Conservation (phyloP, 2,329 filamentous ascomycete genomes). For the Onygena corvina region DNA sequence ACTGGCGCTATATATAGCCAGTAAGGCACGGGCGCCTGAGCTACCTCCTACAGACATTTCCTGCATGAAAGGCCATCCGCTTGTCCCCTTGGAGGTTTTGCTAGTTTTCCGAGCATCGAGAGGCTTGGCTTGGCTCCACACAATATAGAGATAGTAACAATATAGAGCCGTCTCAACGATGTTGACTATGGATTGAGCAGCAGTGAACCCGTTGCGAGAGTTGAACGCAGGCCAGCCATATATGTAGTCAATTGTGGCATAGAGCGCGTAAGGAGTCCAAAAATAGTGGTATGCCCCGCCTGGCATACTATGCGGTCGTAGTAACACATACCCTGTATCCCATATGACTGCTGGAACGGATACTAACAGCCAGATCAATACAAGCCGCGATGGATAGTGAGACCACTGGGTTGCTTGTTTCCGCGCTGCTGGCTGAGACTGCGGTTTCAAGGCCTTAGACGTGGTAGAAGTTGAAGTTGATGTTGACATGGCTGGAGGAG, state of each 20-base stretch:
- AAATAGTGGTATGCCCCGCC: constrained; percentile 60
- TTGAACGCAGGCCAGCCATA: constrained; percentile 68
- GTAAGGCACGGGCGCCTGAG: constrained; percentile 42
- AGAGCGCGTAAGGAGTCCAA: constrained; percentile 67
- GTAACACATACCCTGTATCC: constrained; percentile 68
- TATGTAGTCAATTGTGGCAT: constrained; percentile 65
- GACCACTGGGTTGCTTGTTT: constrained; percentile 32
- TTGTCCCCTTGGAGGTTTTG: constrained; percentile 13
- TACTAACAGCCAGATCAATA: constrained; percentile 59
- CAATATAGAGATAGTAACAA: constrained; percentile 46
- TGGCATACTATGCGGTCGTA: constrained; percentile 70
- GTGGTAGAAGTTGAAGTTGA: constrained; percentile 18
- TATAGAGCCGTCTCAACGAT: constrained; percentile 56
- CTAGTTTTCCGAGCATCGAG: constrained; percentile 12
- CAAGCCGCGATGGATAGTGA: constrained; percentile 48
- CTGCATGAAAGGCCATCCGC: neutral
- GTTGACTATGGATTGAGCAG: constrained; percentile 60
- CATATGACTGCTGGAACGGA: constrained; percentile 69
- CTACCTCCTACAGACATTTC: constrained; percentile 42
- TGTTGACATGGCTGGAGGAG: constrained; percentile 25
- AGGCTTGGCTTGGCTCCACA: constrained; percentile 35
- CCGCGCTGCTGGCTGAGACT: constrained; percentile 16
- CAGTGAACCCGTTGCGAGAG: constrained; percentile 59
- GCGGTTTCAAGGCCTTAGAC: constrained; percentile 18
- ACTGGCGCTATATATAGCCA: constrained; percentile 48